Base-by-base conservation (phyloP, 2,329 filamentous ascomycete species). In the Apiospora aurea region DNA sequence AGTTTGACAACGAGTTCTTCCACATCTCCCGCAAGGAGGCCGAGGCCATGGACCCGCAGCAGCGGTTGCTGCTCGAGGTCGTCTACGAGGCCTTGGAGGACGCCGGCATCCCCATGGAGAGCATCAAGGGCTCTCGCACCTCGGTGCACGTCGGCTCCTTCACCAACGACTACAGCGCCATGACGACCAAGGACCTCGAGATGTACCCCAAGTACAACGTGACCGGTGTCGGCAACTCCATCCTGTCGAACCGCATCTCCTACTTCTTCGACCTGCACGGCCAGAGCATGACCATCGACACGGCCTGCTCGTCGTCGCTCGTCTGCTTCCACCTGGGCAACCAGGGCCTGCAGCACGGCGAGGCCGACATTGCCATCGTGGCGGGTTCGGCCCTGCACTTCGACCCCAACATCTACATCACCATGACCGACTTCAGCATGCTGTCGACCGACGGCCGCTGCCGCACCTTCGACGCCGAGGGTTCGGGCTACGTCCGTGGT, bases 401-500 rank as follows among this genome's bases (percentile, higher is more conserved):
- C 29, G 41, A n/a, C 29, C 64, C 64, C 29, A 41, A 67, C 14
- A 44, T 67, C 29, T 57, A 26, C 51, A 86, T 88, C 81, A 85
- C 86, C 1, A 88, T 88, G 86, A 86, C 86, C 2, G 85, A 84
- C 8, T 78, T 88, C 21, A 87, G 86, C 73, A 87, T 89, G 69
- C 79, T 89, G 0, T 87, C 86, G 61, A 83, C 85, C 1, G 83
- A 86, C 71, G 86, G 87, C 1, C 86, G 83, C 71, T 85, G 82
- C 49, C 85, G 85, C 72, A 87, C 87, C 6, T 91, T 88, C 76
- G 90, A 91, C 75, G 77, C 82, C 24, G 83, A 84, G 3, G 91
- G 88, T 21, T 87, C 89, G 71, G 91, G 91, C 0, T 93, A 92
- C 76, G 89, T 87, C 0, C 84, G 90, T 43, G 91, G 90, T 1